Evolutionary conservation across 1,139 yeast genomes (phyloP), one percentile per base, ranked within the genome.

Genomic region (Diutina siamensis): DNA sequence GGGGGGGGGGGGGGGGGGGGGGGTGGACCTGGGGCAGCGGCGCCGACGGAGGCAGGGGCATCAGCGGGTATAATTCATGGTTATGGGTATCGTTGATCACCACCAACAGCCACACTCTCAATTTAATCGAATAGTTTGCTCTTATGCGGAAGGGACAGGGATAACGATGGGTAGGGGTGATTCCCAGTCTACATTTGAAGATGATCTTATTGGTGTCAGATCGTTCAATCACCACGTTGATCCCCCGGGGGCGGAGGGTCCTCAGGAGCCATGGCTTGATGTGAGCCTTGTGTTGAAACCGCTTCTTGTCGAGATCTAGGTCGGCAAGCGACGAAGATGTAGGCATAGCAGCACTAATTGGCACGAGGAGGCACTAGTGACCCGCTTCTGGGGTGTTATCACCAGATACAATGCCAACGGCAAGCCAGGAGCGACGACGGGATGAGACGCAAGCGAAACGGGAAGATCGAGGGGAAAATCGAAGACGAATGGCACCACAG

Each of bases 181-280:
- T 35, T 17, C 42, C 42, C 19, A 54, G 60, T 19, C 65, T 52
- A 57, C 92, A 82, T 55, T 79, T 77, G 63, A 82, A 82, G 17
- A 82, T 80, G 36, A 81, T 80, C 59, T 82, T 82, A 44, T 76
- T 65, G 35, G 74, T 72, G 57, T 82, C 92, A 1, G 85, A 78
- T 46, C 92, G 63, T 59, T 80, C 88, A 48, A 81, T 81, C 4
- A 80, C 88, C 17, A 82, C 66, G 47, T 69, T 68, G 35, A 82
- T 74, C 1, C 85, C 84, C 47, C 71, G 67, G 9, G 69, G 63
- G 19, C 65, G 62, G 44, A 72, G 62, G 47, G 65, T 51, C 25
- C 65, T 64, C 35, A 70, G 62, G 42, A 82, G 58, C 88, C 88
- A 82, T 1, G 87, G 85, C 58, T 82, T 82, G 53, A 82, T 78